Percentiles rank a stretch among this genome's conserved stretches.
Conservation (phyloP, 345 rosid genomes). For the Lenwebbia sp. region DNA sequence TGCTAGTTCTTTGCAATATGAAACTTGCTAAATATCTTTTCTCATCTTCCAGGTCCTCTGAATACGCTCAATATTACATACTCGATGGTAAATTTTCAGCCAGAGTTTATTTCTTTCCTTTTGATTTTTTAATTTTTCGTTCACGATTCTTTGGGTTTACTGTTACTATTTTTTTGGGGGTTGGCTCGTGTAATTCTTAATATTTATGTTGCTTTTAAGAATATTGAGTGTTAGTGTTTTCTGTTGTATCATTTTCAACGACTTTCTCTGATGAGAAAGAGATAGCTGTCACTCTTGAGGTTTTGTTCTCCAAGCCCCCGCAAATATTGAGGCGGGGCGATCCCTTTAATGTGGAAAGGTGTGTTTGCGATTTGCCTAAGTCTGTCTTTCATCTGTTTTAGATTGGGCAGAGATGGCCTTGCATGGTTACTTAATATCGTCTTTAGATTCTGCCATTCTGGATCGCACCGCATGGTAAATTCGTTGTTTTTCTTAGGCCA, state of each 20-base stretch:
- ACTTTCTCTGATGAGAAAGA: not conserved
- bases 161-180: not conserved
- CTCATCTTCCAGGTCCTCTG: not conserved
- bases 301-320: not conserved
- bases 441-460: not conserved
- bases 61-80: not conserved
- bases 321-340: not conserved
- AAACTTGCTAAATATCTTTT: not conserved
- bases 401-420: not conserved
- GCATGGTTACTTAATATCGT: not conserved
- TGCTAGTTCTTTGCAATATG: not conserved
- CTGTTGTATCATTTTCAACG: not conserved
- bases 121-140: not conserved
- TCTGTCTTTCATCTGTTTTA: not conserved
- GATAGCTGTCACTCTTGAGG: not conserved
- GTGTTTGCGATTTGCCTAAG: not conserved
- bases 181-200: not conserved
- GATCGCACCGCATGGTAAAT: not conserved
- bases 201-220: not conserved
- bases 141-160: not conserved
- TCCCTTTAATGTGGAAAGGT: not conserved
- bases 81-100: not conserved
- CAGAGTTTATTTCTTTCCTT: not conserved
- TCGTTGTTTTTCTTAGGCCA: not conserved
- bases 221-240: not conserved